A percentile compares a stretch with the other conserved stretches of the same genome.
These are phyloP conservation scores for Fraxinus pennsylvanica DNA, from an alignment of 257 asterid species.

Conservation along the genomic window DNA sequence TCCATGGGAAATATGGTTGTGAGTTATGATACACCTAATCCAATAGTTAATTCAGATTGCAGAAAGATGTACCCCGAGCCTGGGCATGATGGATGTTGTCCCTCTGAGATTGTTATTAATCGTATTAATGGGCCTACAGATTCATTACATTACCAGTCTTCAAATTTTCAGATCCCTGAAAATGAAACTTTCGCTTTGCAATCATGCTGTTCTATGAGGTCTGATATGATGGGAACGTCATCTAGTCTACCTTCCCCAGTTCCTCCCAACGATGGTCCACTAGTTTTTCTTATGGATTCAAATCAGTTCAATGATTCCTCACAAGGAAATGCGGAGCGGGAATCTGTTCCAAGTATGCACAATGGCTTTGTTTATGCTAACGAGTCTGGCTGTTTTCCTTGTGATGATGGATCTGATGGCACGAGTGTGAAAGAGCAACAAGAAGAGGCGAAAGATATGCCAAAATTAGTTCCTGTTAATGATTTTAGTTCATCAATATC, in stretches of 20 bases:
- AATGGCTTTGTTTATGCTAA: conserved; percentile 41
- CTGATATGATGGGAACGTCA: conserved; percentile 48
- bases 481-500: conserved; percentile 46
- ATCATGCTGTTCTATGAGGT: conserved; percentile 35
- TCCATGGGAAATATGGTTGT: conserved; percentile 42
- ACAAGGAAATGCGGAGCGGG: conserved; percentile 41
- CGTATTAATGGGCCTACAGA: conserved; percentile 42
- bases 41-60: conserved; percentile 41
- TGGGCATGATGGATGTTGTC: conserved; percentile 44
- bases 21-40: conserved; percentile 45
- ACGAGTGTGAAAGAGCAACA: not conserved
- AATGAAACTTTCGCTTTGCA: conserved; percentile 45
- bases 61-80: conserved; percentile 37
- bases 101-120: conserved; percentile 32
- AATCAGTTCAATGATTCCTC: conserved; percentile 44
- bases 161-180: conserved; percentile 58
- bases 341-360: conserved; percentile 32
- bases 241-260: conserved; percentile 40
- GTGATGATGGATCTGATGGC: conserved; percentile 32
- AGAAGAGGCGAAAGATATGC: conserved; percentile 38
- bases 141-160: conserved; percentile 36
- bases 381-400: conserved; percentile 39
- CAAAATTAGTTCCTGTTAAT: conserved; percentile 53
- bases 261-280: conserved; percentile 40
- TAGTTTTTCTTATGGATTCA: conserved; percentile 38